Evolutionary conservation across 73 alveolate genomes (phyloP).

Genomic region (Blepharisma stoltei): DNA sequence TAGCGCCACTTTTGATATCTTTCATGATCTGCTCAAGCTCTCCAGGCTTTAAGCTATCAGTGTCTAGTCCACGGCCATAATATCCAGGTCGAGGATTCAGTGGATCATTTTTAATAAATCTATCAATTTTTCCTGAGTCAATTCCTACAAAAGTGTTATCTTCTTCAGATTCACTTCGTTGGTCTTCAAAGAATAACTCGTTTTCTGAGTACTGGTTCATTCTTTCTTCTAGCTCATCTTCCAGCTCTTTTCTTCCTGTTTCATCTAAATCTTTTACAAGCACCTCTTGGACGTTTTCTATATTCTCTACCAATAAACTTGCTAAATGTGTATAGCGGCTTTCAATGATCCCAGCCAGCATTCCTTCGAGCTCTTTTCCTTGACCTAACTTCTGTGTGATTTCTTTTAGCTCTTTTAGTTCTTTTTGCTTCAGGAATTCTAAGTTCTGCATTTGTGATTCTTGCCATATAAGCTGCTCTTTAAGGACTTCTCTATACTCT

Average conservation of each 20-base stretch:
- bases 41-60: too few species aligned
- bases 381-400: neutral
- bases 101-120: too few species aligned
- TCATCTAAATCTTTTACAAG: neutral
- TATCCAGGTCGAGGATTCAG: too few species aligned
- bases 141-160: too few species aligned
- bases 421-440: conserved; percentile 1
- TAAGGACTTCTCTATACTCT: conserved; percentile 2
- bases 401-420: neutral
- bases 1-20: too few species aligned
- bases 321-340: neutral
- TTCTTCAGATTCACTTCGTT: too few species aligned
- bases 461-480: neutral
- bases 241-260: neutral
- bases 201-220: too few species aligned
- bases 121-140: too few species aligned
- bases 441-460: conserved; percentile 9
- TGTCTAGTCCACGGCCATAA: too few species aligned
- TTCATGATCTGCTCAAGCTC: too few species aligned
- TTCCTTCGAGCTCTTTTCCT: neutral
- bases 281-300: neutral
- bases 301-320: neutral
- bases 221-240: too few species aligned
- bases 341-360: neutral
- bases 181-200: too few species aligned